phyloP scores from a whole-genome alignment of 2,329 filamentous ascomycete species.

The Akanthomyces dipterigenus region DNA sequence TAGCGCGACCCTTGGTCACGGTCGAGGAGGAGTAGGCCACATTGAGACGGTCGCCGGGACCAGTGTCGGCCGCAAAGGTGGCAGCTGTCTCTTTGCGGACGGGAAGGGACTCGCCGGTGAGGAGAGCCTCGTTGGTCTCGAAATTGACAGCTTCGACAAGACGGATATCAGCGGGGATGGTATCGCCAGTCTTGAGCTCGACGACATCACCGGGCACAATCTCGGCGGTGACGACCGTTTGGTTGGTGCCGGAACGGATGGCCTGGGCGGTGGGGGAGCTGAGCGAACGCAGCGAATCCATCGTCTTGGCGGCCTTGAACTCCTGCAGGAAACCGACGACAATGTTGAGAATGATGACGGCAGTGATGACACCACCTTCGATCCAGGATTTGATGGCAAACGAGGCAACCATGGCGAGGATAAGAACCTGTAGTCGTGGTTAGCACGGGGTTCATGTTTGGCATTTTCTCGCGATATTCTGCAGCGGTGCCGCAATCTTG shows the following conservation, averaged over 20 bases:
- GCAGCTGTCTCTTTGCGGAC: slow-evolving; percentile 45
- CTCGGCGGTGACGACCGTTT: slow-evolving; percentile 32
- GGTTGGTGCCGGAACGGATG: slow-evolving; percentile 33
- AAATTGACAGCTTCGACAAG: slow-evolving; percentile 56
- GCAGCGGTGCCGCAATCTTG: not conserved
- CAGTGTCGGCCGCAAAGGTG: slow-evolving; percentile 35
- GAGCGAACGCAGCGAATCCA: slow-evolving; percentile 40
- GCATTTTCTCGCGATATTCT: too few species aligned
- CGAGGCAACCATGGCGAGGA: slow-evolving; percentile 50
- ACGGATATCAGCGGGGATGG: slow-evolving; percentile 54
- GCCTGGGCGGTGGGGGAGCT: slow-evolving; percentile 38
- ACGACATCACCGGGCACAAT: slow-evolving; percentile 54
- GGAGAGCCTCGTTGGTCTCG: slow-evolving; percentile 59
- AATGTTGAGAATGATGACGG: slow-evolving; percentile 52
- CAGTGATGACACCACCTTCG: slow-evolving; percentile 51
- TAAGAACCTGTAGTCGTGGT: slow-evolving; percentile 35
- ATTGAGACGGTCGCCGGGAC: slow-evolving; percentile 53
- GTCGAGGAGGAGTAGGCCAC: slow-evolving; percentile 57
- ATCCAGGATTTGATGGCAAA: slow-evolving; percentile 54
- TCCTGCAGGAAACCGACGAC: slow-evolving; percentile 44
- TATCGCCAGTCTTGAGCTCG: slow-evolving; percentile 48
- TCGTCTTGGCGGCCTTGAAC: slow-evolving; percentile 41
- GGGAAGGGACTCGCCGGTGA: slow-evolving; percentile 58
- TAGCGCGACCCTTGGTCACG: slow-evolving; percentile 54
- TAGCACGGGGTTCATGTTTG: not conserved